Conservation (phyloP, 805 yeast genomes). For the Kregervanrija pseudodelftensis region DNA sequence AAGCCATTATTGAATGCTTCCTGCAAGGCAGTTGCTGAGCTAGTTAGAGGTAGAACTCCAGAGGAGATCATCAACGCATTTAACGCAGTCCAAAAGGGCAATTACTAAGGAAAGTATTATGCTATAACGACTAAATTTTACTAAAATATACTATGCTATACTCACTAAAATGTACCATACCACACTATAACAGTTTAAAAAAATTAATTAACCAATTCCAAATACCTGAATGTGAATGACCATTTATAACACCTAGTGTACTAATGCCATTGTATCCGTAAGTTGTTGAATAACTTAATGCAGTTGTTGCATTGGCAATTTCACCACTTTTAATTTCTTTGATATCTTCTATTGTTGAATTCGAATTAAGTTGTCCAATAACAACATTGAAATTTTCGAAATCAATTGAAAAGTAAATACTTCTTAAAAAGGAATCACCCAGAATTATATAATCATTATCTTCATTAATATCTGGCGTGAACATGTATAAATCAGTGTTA, state of each 20-base stretch:
- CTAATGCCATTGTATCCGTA: too few species aligned
- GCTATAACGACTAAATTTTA: too few species aligned
- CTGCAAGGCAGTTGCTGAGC: constrained; percentile 69
- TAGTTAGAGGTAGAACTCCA: constrained; percentile 67
- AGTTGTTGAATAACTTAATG: too few species aligned
- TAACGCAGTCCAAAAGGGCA: constrained; percentile 38
- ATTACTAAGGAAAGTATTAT: not conserved
- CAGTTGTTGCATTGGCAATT: not conserved
- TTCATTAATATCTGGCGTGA: not conserved
- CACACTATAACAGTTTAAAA: too few species aligned
- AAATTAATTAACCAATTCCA: too few species aligned
- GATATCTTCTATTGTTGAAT: not conserved
- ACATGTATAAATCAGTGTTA: not conserved
- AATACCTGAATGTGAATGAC: too few species aligned
- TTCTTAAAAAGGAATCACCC: constrained; percentile 58
- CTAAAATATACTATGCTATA: too few species aligned
- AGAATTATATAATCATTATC: constrained; percentile 27
- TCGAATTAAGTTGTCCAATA: not conserved
- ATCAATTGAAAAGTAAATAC: constrained; percentile 58
- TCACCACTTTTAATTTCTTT: not conserved
- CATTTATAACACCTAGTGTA: too few species aligned
- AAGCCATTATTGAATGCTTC: constrained; percentile 64
- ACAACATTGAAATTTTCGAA: constrained; percentile 29
- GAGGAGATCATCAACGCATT: constrained; percentile 68
- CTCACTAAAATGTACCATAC: too few species aligned